Evolutionary conservation across 73 alveolate genomes (phyloP), one percentile per base, ranked within the genome.

Genomic region (Paramecium pentaurelia): DNA sequence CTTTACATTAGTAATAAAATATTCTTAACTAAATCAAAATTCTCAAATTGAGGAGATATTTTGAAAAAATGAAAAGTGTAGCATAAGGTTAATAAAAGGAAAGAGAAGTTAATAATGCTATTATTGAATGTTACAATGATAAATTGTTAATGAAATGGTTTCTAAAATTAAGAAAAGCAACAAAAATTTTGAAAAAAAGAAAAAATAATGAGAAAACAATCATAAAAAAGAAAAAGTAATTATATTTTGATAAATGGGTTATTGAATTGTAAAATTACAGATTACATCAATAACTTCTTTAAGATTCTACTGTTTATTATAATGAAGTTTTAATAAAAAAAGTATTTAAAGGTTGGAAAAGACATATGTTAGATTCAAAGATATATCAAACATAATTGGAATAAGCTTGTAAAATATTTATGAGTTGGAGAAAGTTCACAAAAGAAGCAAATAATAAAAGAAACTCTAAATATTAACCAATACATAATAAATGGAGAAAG

Each of bases 161-260:
- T 64, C 16, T 64, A 64, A 64, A 64, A 64, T 64, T 64, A 64
- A 64, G 47, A 27, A 64, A 64, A 27, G 84, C 84, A 11, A 3
- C 84, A 14, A 28, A 34, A 34, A 64, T 64, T 64, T 32, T 64
- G 22, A 64, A 64, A 64, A 64, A 64, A 30, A 64, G 84, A 64
- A 64, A 64, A 14, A 32, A 28, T 12, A 64, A 64, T 27, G 18
- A 28, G 12, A 34, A 28, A 18, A 64, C 47, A 12, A 14, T 64
- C 2, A 34, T 64, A 32, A 64, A 64, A 27, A 73, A 73, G 28
- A 73, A 40, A 36, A 73, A 73, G 64, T 18, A 73, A 73, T 18
- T 73, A 32, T 73, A 12, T 73, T 73, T 73, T 73, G 87, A 73
- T 37, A 73, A 73, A 73, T 73, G 87, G 87, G 87, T 40, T 18